phyloP scores from a whole-genome alignment of 352 stramenopile genomes.

The Plasmopara muralis region DNA sequence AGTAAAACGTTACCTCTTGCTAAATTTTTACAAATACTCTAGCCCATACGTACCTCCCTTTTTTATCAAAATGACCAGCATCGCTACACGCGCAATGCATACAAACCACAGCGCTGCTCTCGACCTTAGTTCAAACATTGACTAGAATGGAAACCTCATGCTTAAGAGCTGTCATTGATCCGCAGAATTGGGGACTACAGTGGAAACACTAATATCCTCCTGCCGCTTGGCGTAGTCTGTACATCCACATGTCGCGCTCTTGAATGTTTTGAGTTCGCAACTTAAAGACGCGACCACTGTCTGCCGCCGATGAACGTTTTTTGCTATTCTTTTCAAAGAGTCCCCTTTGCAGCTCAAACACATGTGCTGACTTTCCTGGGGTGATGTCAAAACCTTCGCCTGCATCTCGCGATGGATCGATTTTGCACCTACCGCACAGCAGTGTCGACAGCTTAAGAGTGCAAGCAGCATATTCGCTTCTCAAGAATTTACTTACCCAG shows the following conservation, averaged over 20 bases:
- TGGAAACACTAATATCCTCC: slow-evolving; percentile 29
- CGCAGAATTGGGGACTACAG: slow-evolving; percentile 2
- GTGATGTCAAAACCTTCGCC: slow-evolving; percentile 83
- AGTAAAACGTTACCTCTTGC: no score
- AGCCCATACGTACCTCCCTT: background rate
- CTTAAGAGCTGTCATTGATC: slow-evolving; percentile 5
- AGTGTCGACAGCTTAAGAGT: background rate
- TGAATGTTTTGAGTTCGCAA: slow-evolving; percentile 78
- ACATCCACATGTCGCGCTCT: slow-evolving; percentile 76
- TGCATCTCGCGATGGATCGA: slow-evolving; percentile 66
- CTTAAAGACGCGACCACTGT: slow-evolving; percentile 77
- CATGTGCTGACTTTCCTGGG: slow-evolving; percentile 52
- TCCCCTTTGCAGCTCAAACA: slow-evolving; percentile 68
- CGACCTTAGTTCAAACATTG: background rate
- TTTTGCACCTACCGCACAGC: slow-evolving; percentile 35
- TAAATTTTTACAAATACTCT: no score
- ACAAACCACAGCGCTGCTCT: slow-evolving; percentile 1
- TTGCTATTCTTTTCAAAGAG: slow-evolving; percentile 80
- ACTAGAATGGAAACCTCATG: slow-evolving; percentile 4
- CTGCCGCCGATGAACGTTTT: slow-evolving; percentile 58
- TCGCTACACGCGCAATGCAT: background rate
- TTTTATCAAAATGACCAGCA: background rate
- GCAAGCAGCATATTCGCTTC: background rate
- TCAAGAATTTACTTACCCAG: slow-evolving; percentile 35
- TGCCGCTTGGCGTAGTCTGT: slow-evolving; percentile 55